phyloP scores from a whole-genome alignment of 352 stramenopile species.

The Aphanomyces stellatus region DNA sequence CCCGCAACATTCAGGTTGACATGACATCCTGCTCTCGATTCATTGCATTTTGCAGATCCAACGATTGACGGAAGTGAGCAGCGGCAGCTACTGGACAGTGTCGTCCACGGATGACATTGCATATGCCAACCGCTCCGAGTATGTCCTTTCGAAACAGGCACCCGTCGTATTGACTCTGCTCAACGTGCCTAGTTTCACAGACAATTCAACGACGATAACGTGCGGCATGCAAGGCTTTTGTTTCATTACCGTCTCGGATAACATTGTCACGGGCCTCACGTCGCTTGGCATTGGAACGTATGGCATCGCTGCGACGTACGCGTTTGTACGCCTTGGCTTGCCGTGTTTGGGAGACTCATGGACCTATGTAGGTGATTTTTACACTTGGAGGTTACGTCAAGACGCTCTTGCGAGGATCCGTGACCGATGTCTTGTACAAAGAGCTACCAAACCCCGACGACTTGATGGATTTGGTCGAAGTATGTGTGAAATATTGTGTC shows the following conservation, averaged over 20 bases:
- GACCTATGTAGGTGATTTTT: conserved; percentile 33
- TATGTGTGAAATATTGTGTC: conserved; percentile 11
- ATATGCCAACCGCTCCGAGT: background rate
- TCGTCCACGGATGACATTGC: background rate
- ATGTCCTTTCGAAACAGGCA: background rate
- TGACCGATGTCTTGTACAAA: conserved; percentile 73
- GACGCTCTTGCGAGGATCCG: conserved; percentile 66
- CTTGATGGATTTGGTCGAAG: conserved; percentile 69
- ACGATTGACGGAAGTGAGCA: background rate
- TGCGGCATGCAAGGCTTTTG: conserved; percentile 41
- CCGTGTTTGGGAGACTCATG: background rate
- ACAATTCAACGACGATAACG: background rate
- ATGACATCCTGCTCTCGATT: background rate
- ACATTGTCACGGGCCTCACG: conserved; percentile 74
- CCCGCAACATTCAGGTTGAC: conserved; percentile 10
- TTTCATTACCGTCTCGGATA: conserved; percentile 75
- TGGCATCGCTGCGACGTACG: conserved; percentile 74
- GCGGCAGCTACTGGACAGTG: conserved; percentile 11
- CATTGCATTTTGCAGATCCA: no score
- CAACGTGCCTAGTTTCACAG: background rate
- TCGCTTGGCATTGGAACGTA: conserved; percentile 77
- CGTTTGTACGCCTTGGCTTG: conserved; percentile 44
- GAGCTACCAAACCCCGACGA: conserved; percentile 76
- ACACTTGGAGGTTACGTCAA: conserved; percentile 81
- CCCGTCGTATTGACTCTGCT: no score